These are phyloP conservation scores for Penicillium brasilianum DNA, from an alignment of 2,329 filamentous ascomycete genomes.

Conservation along the genomic window DNA sequence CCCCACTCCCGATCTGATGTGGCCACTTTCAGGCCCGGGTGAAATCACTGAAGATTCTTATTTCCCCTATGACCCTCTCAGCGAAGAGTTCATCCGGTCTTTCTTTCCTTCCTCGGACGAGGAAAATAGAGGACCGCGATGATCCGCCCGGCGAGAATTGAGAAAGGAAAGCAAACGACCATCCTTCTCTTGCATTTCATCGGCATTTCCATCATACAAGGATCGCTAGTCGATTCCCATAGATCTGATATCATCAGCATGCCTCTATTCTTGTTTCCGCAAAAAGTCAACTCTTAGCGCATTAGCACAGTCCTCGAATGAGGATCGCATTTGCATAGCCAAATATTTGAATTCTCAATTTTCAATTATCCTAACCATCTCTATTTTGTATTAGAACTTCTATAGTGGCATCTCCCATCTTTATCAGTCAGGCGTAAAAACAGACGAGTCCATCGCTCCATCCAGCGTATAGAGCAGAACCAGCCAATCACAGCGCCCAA, in stretches of 20 bases:
- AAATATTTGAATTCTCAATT: not conserved
- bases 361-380: not conserved
- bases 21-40: constrained; percentile 13
- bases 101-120: constrained; percentile 43
- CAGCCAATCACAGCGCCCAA: not conserved
- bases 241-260: constrained; percentile 3
- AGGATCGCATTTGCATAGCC: constrained; percentile 7
- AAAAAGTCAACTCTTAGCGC: constrained; percentile 8
- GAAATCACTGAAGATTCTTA: constrained; percentile 34
- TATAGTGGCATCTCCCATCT: no score
- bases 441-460: not conserved
- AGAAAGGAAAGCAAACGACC: constrained; percentile 7
- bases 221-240: not conserved
- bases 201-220: not conserved
- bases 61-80: constrained; percentile 48
- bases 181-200: constrained; percentile 3
- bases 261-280: not conserved
- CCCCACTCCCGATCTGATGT: constrained; percentile 23
- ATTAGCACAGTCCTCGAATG: constrained; percentile 1
- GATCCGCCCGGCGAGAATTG: not conserved
- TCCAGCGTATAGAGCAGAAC: not conserved
- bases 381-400: no score
- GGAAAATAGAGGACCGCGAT: constrained; percentile 30
- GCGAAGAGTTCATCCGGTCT: constrained; percentile 45
- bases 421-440: not conserved